Evolutionary conservation across 1,284 basidiomycete genomes (phyloP).

Genomic region (Trametes versicolor): DNA sequence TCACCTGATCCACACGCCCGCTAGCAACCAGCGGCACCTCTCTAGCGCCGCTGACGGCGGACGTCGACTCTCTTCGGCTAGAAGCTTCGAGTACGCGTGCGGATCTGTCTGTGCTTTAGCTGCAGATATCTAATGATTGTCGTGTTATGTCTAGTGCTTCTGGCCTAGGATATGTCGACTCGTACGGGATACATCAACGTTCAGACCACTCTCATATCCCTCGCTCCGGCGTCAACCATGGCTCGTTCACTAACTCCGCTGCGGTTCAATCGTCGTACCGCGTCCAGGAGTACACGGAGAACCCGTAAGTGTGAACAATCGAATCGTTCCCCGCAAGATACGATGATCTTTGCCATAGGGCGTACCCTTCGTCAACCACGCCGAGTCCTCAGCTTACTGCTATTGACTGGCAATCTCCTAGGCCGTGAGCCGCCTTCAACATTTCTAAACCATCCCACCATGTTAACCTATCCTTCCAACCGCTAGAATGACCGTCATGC

Average conservation of each 20-base stretch:
- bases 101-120: background rate
- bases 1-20: background rate
- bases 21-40: background rate
- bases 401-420: slow-evolving; percentile 8
- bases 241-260: slow-evolving; percentile 1
- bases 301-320: background rate
- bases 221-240: background rate
- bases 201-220: background rate
- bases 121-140: slow-evolving; percentile 5
- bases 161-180: background rate
- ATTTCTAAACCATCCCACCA: background rate
- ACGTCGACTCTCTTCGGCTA: slow-evolving; percentile 12
- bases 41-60: background rate
- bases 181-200: background rate
- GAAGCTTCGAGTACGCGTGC: slow-evolving; percentile 14
- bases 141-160: slow-evolving; percentile 8
- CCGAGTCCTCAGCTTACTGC: background rate
- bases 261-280: slow-evolving; percentile 4
- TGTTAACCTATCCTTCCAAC: background rate
- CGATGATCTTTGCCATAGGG: background rate
- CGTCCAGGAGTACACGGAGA: background rate
- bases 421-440: slow-evolving; percentile 6
- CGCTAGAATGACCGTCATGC: slow-evolving; percentile 16
- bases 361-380: background rate
- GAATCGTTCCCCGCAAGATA: background rate